phyloP scores from a whole-genome alignment of 2,329 filamentous ascomycete genomes.

The Metarhizium rileyi region DNA sequence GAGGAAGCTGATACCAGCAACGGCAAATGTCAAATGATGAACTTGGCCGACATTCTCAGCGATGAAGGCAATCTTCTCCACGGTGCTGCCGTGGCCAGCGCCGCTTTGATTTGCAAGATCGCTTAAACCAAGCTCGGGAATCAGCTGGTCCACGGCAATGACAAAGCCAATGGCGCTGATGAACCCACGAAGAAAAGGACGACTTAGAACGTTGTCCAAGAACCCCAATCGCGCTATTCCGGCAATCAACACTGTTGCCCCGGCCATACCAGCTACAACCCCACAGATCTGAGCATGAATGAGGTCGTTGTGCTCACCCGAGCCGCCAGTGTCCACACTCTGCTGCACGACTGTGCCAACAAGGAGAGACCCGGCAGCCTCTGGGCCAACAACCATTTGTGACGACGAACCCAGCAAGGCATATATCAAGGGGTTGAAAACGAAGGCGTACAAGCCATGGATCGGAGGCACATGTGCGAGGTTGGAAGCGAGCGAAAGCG shows the following conservation, averaged over 20 bases:
- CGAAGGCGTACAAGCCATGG: conserved; percentile 88
- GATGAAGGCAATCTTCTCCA: conserved; percentile 79
- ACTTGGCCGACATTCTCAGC: conserved; percentile 53
- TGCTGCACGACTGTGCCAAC: conserved; percentile 78
- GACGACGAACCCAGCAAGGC: conserved; percentile 85
- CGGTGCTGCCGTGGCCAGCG: conserved; percentile 74
- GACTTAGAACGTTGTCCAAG: conserved; percentile 84
- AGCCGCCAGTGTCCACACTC: conserved; percentile 59
- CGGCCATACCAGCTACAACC: conserved; percentile 78
- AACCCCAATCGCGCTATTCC: conserved; percentile 83
- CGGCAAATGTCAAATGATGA: conserved; percentile 65
- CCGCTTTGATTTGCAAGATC: conserved; percentile 51
- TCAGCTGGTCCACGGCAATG: conserved; percentile 88
- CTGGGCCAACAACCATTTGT: conserved; percentile 87
- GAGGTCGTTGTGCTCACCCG: conserved; percentile 52
- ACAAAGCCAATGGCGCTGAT: conserved; percentile 96
- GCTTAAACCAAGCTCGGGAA: conserved; percentile 77
- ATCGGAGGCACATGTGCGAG: conserved; percentile 88
- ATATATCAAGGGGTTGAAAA: conserved; percentile 86
- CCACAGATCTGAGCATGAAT: conserved; percentile 78
- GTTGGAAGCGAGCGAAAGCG: conserved; percentile 84
- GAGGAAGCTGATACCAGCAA: conserved; percentile 70
- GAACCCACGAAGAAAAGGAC: conserved; percentile 87
- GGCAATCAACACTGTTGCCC: conserved; percentile 78
- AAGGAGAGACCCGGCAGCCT: conserved; percentile 85